Conservation (phyloP, 169 alveolate genomes). For the Hepatocystis sp. region DNA sequence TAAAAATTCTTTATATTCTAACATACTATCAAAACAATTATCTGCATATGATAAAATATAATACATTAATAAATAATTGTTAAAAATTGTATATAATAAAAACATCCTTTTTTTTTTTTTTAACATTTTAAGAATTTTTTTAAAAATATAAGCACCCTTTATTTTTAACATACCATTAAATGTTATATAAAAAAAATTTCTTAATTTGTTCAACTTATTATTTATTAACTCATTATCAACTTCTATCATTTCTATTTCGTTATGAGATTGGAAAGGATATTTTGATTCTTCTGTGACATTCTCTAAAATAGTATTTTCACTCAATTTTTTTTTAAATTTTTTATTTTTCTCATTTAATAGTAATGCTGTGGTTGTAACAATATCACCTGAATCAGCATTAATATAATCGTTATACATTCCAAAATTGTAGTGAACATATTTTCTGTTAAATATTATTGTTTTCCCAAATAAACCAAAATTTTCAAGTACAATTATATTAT, state of each 20-base stretch:
- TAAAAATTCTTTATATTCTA: slow-evolving; percentile 60
- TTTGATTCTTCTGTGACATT: no score
- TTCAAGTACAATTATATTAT: slow-evolving; percentile 8
- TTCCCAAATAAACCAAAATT: slow-evolving; percentile 28
- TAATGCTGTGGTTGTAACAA: neutral
- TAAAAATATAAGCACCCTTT: slow-evolving; percentile 55
- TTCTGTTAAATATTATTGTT: neutral
- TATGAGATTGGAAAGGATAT: slow-evolving; percentile 4
- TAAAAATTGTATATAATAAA: slow-evolving; percentile 39
- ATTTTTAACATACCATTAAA: slow-evolving; percentile 24
- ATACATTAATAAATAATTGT: slow-evolving; percentile 23
- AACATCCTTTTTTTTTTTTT: slow-evolving; percentile 45
- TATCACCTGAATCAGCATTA: neutral
- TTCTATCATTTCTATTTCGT: slow-evolving; percentile 16
- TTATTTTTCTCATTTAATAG: slow-evolving; percentile 11
- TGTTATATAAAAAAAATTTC: slow-evolving; percentile 23
- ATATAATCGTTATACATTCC: slow-evolving; percentile 45
- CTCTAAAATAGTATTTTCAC: neutral
- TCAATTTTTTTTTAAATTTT: slow-evolving; percentile 19
- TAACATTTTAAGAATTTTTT: slow-evolving; percentile 34
- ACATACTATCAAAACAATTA: slow-evolving; percentile 41
- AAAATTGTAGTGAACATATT: slow-evolving; percentile 30
- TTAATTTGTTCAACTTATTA: slow-evolving; percentile 11
- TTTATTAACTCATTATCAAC: slow-evolving; percentile 16
- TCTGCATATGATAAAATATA: slow-evolving; percentile 46